Percentiles rank a stretch among this genome's conserved stretches.
Conservation (phyloP, 1,284 basidiomycete genomes). For the Ganoderma leucocontextum region DNA sequence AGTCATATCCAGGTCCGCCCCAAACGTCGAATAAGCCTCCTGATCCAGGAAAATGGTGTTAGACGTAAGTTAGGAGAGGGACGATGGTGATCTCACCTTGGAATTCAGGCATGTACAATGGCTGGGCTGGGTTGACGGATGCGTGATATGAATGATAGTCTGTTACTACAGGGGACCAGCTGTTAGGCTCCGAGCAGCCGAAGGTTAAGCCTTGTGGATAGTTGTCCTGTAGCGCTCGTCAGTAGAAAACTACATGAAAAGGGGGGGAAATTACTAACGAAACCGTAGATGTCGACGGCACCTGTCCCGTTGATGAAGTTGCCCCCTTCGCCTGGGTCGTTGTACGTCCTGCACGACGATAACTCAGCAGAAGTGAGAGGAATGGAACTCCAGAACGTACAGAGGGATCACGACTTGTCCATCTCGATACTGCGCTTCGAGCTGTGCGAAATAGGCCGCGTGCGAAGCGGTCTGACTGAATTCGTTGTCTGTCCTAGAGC, state of each 20-base stretch:
- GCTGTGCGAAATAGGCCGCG: constrained; percentile 72
- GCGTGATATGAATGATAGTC: constrained; percentile 68
- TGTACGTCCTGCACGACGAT: constrained; percentile 57
- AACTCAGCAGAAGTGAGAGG: not conserved
- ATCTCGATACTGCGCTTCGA: constrained; percentile 62
- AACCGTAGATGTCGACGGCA: constrained; percentile 60
- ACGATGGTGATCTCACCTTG: constrained; percentile 40
- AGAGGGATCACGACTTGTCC: constrained; percentile 73
- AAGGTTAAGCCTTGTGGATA: constrained; percentile 81
- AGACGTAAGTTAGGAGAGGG: not conserved
- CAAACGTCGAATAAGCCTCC: constrained; percentile 79
- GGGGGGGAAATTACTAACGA: constrained; percentile 41
- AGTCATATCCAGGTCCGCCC: constrained; percentile 69
- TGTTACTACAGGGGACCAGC: constrained; percentile 65
- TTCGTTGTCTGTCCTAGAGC: constrained; percentile 75
- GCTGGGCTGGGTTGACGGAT: constrained; percentile 61
- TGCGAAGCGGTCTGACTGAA: constrained; percentile 61
- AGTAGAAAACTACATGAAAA: no score
- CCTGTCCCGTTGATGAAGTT: constrained; percentile 79
- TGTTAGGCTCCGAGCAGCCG: constrained; percentile 72
- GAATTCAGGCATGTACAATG: constrained; percentile 70
- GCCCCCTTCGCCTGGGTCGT: constrained; percentile 64
- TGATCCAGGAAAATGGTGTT: constrained; percentile 20
- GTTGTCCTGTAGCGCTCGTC: constrained; percentile 52
- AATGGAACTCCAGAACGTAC: constrained; percentile 24